Base-by-base conservation (phyloP, 2,329 filamentous ascomycete species). In the Capronia epimyces region DNA sequence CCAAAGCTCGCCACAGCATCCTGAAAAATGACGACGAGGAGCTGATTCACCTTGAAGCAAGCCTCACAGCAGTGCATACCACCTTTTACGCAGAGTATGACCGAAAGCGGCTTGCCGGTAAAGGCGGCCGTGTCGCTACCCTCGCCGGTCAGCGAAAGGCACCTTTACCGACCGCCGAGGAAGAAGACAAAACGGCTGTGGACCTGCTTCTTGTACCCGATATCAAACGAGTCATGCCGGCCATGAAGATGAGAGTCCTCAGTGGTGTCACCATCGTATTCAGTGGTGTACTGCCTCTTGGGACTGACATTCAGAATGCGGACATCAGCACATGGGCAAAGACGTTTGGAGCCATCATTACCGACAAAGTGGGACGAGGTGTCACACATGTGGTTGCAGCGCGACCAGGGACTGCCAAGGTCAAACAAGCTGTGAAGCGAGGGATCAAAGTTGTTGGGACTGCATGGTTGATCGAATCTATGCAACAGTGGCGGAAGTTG, bases 391-490 rank as follows among this genome's bases (percentile, higher is more conserved):
- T 78, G 8, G 70, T 78, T 42, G 75, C 75, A 20, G 74, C 73
- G 1, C 69, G 74, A 20, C 86, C 86, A 25, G 83, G 90, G 18
- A 97, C 93, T 0, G 85, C 88, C 46, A 98, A 98, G 70, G 89
- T 97, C 37, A 84, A 87, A 42, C 85, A 90, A 67, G 93, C 93
- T 0, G 84, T 87, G 12, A 82, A 83, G 57, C 86, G 89, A 49
- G 76, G 85, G 0, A 87, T 97, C 68, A 90, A 89, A 66, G 95
- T 98, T 52, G 93, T 98, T 42, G 89, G 85, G 60, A 86, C 89
- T 46, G 82, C 88, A 62, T 98, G 93, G 93, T 81, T 98, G 24
- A 78, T 84, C 25, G 86, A 90, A 60, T 94, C 84, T 49, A 81
- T 97, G 57, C 85, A 82, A 21, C 84, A 86, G 66, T 98, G 93